A percentile compares a stretch with the other conserved stretches of the same genome.
These are phyloP conservation scores for Protomyces arabidopsidicola DNA, from an alignment of 1,139 yeast species.

Conservation along the genomic window DNA sequence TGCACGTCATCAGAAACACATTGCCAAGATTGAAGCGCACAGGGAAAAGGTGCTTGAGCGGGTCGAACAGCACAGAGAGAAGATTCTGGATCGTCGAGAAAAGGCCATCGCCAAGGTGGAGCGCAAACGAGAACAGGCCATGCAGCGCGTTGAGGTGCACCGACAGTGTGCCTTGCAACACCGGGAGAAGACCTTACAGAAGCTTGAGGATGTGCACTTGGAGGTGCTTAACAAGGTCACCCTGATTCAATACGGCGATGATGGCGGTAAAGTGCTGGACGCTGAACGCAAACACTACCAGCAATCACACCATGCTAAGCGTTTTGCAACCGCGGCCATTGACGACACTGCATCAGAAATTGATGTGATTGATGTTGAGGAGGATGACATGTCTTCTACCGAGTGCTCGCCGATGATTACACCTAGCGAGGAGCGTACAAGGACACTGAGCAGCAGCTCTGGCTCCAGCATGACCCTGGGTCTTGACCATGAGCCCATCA, in stretches of 20 bases:
- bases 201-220: neutral
- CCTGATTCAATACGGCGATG: neutral
- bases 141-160: neutral
- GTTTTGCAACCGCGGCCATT: neutral
- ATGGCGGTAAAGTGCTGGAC: neutral
- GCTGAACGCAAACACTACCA: neutral
- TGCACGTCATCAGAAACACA: neutral
- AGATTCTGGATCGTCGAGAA: neutral
- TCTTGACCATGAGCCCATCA: neutral
- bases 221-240: neutral
- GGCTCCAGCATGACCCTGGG: neutral
- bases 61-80: neutral
- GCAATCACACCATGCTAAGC: neutral
- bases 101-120: neutral
- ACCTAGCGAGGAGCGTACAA: neutral
- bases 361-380: neutral
- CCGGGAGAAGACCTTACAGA: neutral
- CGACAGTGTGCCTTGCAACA: neutral
- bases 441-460: neutral
- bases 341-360: neutral
- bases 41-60: neutral
- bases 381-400: neutral
- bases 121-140: neutral
- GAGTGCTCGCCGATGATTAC: neutral
- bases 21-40: neutral